phyloP scores from a whole-genome alignment of 1,284 basidiomycete species.

The Xanthoconium separans region DNA sequence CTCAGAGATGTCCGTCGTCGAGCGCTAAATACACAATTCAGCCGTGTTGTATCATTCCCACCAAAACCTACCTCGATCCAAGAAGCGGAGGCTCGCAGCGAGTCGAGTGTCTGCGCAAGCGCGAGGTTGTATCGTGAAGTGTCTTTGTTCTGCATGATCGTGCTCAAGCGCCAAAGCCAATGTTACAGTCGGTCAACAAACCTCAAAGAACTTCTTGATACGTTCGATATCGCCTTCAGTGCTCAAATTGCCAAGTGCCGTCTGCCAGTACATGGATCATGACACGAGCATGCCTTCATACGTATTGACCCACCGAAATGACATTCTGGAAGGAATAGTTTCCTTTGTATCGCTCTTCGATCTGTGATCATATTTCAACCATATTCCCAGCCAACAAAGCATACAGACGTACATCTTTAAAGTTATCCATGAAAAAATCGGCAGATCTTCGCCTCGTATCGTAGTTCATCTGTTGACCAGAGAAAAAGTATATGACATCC shows the following conservation, averaged over 20 bases:
- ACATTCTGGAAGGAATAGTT: constrained; percentile 59
- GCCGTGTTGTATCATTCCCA: background rate
- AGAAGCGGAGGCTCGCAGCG: constrained; percentile 53
- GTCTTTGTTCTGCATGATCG: constrained; percentile 51
- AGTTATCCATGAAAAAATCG: constrained; percentile 58
- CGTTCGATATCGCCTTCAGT: constrained; percentile 67
- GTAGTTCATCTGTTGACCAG: constrained; percentile 38
- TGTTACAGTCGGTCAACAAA: constrained; percentile 19
- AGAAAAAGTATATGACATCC: constrained; percentile 48
- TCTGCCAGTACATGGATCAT: constrained; percentile 34
- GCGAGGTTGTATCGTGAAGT: constrained; percentile 62
- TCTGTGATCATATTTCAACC: constrained; percentile 39
- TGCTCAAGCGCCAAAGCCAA: constrained; percentile 4
- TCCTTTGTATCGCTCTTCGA: constrained; percentile 70
- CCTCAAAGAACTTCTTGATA: constrained; percentile 70
- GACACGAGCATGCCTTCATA: background rate
- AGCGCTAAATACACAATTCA: constrained; percentile 39
- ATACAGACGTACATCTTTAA: constrained; percentile 50
- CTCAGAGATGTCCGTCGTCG: constrained; percentile 52
- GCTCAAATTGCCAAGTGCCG: constrained; percentile 61
- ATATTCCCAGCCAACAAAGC: background rate
- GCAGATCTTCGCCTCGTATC: constrained; percentile 34
- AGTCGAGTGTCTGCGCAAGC: constrained; percentile 67
- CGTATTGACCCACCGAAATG: constrained; percentile 43
- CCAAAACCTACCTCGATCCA: constrained; percentile 56